Evolutionary conservation across 2,329 filamentous ascomycete genomes (phyloP).

Genomic region (Sarocladiaceae sp.): DNA sequence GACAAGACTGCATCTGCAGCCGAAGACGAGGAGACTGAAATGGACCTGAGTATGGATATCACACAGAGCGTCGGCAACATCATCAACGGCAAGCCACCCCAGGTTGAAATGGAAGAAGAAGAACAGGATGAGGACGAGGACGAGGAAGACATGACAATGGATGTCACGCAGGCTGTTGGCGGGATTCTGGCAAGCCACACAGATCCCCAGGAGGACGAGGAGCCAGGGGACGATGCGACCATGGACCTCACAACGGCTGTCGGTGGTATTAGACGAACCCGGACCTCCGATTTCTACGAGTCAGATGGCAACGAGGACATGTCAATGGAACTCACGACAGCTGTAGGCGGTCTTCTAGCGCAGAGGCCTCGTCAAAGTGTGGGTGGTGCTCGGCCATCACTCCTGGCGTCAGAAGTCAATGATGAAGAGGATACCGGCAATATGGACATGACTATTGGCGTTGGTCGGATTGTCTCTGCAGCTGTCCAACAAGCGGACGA

Average conservation of each 20-base stretch:
- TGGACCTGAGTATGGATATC: constrained; percentile 35
- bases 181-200: constrained; percentile 55
- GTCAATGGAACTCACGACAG: constrained; percentile 72
- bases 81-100: constrained; percentile 20
- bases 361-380: constrained; percentile 21
- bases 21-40: constrained; percentile 22
- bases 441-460: constrained; percentile 58
- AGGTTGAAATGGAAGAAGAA: not conserved
- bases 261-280: constrained; percentile 54
- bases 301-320: constrained; percentile 56
- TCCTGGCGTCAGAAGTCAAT: constrained; percentile 25
- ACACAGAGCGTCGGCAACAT: constrained; percentile 52
- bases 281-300: constrained; percentile 26
- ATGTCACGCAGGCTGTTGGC: constrained; percentile 78
- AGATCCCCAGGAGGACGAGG: constrained; percentile 18
- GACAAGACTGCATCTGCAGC: constrained; percentile 1
- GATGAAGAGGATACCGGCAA: constrained; percentile 29
- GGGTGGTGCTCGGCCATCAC: constrained; percentile 12
- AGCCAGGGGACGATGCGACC: constrained; percentile 32
- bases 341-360: constrained; percentile 50
- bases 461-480: constrained; percentile 46
- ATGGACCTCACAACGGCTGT: constrained; percentile 84
- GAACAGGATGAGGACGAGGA: constrained; percentile 35
- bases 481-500: constrained; percentile 21
- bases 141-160: constrained; percentile 81